Conservation (phyloP, 805 yeast species). For the Kockiozyma suomiensis region DNA sequence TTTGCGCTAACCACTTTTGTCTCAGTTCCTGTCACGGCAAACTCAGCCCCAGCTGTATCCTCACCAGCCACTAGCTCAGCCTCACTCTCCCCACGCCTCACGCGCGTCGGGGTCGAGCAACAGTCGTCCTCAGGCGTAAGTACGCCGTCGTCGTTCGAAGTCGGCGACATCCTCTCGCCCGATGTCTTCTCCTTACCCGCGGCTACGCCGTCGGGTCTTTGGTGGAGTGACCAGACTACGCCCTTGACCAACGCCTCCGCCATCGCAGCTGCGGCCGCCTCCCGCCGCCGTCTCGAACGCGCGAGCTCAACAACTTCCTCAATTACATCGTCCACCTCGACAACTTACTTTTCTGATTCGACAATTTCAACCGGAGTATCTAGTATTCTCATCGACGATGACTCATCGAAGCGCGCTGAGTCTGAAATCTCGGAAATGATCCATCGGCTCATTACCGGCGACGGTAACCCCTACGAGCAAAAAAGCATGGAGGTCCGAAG, state of each 20-base stretch:
- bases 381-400: constrained; percentile 24
- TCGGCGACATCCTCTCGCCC: constrained; percentile 21
- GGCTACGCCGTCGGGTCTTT: constrained; percentile 7
- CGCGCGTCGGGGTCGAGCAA: constrained; percentile 1
- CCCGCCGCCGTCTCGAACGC: constrained; percentile 30
- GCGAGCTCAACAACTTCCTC: constrained; percentile 24
- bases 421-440: constrained; percentile 33
- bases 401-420: constrained; percentile 17
- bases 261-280: constrained; percentile 21
- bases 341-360: constrained; percentile 23
- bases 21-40: constrained; percentile 4
- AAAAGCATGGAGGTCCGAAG: constrained; percentile 15
- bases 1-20: constrained; percentile 7
- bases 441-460: constrained; percentile 32
- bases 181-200: constrained; percentile 22
- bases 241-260: constrained; percentile 15
- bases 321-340: constrained; percentile 24
- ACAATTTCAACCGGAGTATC: constrained; percentile 27
- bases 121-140: not conserved
- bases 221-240: constrained; percentile 19
- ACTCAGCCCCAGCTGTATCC: not conserved
- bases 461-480: constrained; percentile 12
- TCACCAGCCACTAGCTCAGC: constrained; percentile 9
- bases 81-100: constrained; percentile 7
- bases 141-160: constrained; percentile 5